Evolutionary conservation across 1,284 basidiomycete species (phyloP), one percentile per base, ranked within the genome.

Genomic region (Ustilago loliicola): DNA sequence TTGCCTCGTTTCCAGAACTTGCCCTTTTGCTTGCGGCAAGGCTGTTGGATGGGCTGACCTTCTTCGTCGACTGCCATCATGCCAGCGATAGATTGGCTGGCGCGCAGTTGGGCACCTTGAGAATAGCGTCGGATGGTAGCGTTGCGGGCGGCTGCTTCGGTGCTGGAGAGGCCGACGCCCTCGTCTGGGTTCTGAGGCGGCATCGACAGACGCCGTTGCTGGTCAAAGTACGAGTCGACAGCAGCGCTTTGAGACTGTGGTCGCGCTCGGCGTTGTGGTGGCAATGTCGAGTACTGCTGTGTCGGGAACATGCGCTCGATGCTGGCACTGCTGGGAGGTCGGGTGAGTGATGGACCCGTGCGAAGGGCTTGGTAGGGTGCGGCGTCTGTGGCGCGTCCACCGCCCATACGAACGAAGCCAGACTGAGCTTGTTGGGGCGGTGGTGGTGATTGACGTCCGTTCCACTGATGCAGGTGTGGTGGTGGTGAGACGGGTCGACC

Each of bases 351-450:
- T 9, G 21, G 45, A 21, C 27, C 54, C 15, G 19, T 32, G 3
- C 66, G 71, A 53, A 73, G 40, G 4, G 74, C 52, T n/a, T 74
- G 60, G 56, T 77, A 84, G 11, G 83, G 81, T 9, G 77, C 53
- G 1, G 63, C 32, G 30, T 82, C 83, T 8, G 74, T 79, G 11
- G 83, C 79, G 1, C 75, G 61, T 19, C 80, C 83, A 27, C 83
- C 83, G 21, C 80, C 67, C 53, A 80, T 62, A 1, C 83, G 67
- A 11, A 82, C 79, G 53, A 84, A 84, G n/a, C 80, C 80, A 11
- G 71, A 53, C 42, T 68, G 70, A 8, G 68, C 42, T 50, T 64
- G 70, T 13, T 38, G 10, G 1, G 59, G 19, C 3, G 73, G 55
- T 3, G 72, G 69, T 50, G 72, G 66, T 3, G 74, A 61, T 51